These are phyloP conservation scores for Piromyces sp. DNA, from an alignment of 192 early-diverging fungal species.

Conservation along the genomic window DNA sequence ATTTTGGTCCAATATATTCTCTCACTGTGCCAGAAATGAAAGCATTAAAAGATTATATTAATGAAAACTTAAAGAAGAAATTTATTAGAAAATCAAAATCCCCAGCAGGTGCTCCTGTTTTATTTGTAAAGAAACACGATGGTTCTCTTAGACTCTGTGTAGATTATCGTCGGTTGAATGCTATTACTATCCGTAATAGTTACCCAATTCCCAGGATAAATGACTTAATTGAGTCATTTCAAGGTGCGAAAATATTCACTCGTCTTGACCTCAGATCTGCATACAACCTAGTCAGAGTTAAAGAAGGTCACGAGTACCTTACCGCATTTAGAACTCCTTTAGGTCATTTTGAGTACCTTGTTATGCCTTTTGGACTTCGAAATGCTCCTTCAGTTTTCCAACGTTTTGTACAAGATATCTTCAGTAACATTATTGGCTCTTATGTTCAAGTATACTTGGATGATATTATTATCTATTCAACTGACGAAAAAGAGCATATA, in stretches of 20 bases:
- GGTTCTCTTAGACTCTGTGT: constrained; percentile 11
- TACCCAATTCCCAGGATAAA: constrained; percentile 18
- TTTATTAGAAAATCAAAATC: constrained; percentile 6
- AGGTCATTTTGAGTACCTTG: constrained; percentile 8
- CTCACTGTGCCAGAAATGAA: no score
- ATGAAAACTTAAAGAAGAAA: constrained; percentile 5
- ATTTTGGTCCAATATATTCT: no score
- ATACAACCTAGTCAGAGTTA: no score
- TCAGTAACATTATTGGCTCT: constrained; percentile 3
- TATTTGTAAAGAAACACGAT: constrained; percentile 23
- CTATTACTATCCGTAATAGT: constrained; percentile 9
- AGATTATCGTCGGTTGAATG: constrained; percentile 21
- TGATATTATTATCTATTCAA: constrained; percentile 15
- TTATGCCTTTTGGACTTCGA: constrained; percentile 8
- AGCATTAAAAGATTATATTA: constrained; percentile 1
- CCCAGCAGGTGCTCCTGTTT: constrained; percentile 9
- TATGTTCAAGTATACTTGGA: neutral
- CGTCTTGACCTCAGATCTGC: constrained; percentile 1
- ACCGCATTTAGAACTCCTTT: no score
- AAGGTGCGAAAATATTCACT: constrained; percentile 10
- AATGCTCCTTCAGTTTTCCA: constrained; percentile 12
- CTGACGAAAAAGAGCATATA: neutral
- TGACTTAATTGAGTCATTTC: constrained; percentile 9
- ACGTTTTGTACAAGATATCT: constrained; percentile 14
- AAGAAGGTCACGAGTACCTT: no score